A percentile compares a stretch with the other conserved stretches of the same genome.
These are phyloP conservation scores for Rutstroemia sp. DNA, from an alignment of 2,329 filamentous ascomycete species.

Conservation along the genomic window DNA sequence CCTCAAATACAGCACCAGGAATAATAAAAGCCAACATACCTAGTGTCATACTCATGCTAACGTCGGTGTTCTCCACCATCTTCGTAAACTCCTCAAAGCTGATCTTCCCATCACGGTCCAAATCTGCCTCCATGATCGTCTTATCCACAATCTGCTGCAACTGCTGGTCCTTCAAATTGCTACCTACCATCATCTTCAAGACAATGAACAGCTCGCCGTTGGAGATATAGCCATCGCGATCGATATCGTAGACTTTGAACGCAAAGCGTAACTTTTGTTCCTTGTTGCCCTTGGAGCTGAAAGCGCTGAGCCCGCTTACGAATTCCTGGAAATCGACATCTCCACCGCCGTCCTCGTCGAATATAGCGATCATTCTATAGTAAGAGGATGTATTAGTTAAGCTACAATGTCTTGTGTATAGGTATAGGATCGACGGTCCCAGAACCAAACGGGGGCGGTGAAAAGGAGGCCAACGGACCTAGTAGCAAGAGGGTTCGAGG, in stretches of 20 bases:
- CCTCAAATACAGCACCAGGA: background rate
- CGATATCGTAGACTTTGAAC: conserved; percentile 99
- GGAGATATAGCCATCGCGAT: conserved; percentile 96
- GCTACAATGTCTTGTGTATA: background rate
- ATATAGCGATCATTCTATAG: conserved; percentile 92
- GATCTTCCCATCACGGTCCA: conserved; percentile 94
- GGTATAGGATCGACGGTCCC: background rate
- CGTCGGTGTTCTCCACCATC: conserved; percentile 94
- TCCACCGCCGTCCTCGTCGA: conserved; percentile 96
- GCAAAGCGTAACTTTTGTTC: conserved; percentile 97
- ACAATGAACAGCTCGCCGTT: conserved; percentile 99
- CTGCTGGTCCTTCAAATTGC: conserved; percentile 98
- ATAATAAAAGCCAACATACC: conserved; percentile 38
- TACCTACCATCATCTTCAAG: conserved; percentile 99
- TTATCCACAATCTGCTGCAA: conserved; percentile 99
- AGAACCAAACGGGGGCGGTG: no score
- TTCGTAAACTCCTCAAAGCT: conserved; percentile 98
- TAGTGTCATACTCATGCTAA: conserved; percentile 68
- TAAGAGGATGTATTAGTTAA: background rate
- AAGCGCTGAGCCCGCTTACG: conserved; percentile 87
- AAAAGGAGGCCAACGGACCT: conserved; percentile 43
- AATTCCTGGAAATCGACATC: conserved; percentile 99
- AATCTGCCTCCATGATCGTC: conserved; percentile 99
- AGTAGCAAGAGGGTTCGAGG: conserved; percentile 93
- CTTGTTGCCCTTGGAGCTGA: conserved; percentile 97